A percentile compares a stretch with the other conserved stretches of the same genome.
These are phyloP conservation scores for Aspergillus conjunctus DNA, from an alignment of 495 filamentous ascomycete genomes.

Conservation along the genomic window DNA sequence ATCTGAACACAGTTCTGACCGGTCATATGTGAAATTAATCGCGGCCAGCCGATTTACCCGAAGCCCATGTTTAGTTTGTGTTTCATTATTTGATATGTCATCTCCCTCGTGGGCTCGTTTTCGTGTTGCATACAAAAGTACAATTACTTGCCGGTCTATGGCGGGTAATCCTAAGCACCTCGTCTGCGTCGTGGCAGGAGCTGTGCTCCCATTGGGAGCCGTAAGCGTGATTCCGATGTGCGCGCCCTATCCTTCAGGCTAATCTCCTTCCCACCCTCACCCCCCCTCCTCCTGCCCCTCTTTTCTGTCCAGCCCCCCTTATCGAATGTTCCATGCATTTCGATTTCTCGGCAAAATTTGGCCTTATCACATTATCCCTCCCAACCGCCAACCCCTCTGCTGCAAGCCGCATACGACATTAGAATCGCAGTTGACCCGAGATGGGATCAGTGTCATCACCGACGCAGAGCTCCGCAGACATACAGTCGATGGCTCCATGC, in stretches of 20 bases:
- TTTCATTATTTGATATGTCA: slow-evolving; percentile 21
- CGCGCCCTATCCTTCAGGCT: slow-evolving; percentile 25
- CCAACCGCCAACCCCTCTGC: background rate
- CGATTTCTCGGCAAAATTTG: slow-evolving; percentile 14
- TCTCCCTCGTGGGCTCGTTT: slow-evolving; percentile 10
- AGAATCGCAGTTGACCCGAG: slow-evolving; percentile 6
- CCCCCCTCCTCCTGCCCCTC: background rate
- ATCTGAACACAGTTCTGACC: background rate
- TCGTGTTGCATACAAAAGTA: slow-evolving; percentile 13
- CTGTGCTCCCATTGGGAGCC: slow-evolving; percentile 32
- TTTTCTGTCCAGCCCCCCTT: slow-evolving; percentile 5
- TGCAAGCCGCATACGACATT: slow-evolving; percentile 5
- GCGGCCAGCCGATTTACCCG: slow-evolving; percentile 23
- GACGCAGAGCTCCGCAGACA: slow-evolving; percentile 24
- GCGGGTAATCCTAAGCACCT: slow-evolving; percentile 30
- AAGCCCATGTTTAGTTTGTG: slow-evolving; percentile 13
- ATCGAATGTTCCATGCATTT: slow-evolving; percentile 23
- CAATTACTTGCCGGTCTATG: slow-evolving; percentile 26
- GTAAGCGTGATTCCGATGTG: slow-evolving; percentile 42
- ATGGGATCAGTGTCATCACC: slow-evolving; percentile 28
- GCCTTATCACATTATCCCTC: background rate
- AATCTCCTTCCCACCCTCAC: slow-evolving; percentile 5
- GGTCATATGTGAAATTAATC: slow-evolving; percentile 13
- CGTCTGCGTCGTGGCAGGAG: slow-evolving; percentile 41
- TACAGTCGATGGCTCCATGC: slow-evolving; percentile 23